Evolutionary conservation across 2,329 filamentous ascomycete species (phyloP), one percentile per base, ranked within the genome.

Genomic region (Diaporthe nobilis): DNA sequence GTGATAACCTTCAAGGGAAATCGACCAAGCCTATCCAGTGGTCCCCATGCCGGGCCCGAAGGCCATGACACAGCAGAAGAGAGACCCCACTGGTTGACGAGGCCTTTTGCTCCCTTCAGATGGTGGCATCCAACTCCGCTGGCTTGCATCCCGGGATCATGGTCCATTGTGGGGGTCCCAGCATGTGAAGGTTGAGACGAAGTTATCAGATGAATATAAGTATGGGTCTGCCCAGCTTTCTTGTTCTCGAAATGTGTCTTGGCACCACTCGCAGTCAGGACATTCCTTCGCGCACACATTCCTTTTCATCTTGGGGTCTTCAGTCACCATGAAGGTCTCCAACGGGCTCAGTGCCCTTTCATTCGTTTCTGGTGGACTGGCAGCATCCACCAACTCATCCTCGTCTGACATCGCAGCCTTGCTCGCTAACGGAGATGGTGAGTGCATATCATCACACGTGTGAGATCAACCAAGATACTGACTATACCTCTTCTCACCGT

Each of bases 201-300:
- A 37, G 44, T 49, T 49, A 51, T 67, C 28, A 67, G 61, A 51
- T 49, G 61, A 67, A 67, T 49, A 67, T 67, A 67, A 51, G 20
- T 37, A 37, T 37, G 61, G 58, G 37, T 22, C 58, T 15, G 7
- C 37, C 58, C 10, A 28, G 17, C 61, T 67, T 31, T 5, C 9
- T 22, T 2, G 22, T 8, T 10, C 28, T 37, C n/a, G 17, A 25
- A 6, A 3, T 12, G 44, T 7, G 25, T 37, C 61, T 51, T 51
- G 28, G 44, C 61, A 67, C 34, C 28, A 37, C 5, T 37, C 28
- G 15, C 61, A 25, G 20, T n/a, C 28, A 37, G 28, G 20, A 67
- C 61, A 51, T 51, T 37, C 44, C 20, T 37, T 37, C 20, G 12
- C 12, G n/a, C 37, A 49, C 28, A 37, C 42, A 51, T 51, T 67